Percentiles rank a stretch among this genome's conserved stretches.
phyloP scores from a whole-genome alignment of 2,329 filamentous ascomycete genomes.

The Cercospora sp. region DNA sequence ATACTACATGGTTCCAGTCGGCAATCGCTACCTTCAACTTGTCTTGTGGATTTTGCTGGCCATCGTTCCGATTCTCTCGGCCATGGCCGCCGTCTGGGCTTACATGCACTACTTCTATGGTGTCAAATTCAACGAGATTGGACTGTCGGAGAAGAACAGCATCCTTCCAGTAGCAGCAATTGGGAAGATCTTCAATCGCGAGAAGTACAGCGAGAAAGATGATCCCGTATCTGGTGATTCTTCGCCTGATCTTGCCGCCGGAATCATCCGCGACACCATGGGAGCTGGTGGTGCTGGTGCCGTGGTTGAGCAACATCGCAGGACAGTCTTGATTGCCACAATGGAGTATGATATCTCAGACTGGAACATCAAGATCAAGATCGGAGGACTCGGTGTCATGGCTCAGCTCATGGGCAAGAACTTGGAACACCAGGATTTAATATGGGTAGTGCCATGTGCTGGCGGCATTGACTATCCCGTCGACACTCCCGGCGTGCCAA shows the following conservation, averaged over 20 bases:
- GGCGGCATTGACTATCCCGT: constrained; percentile 65
- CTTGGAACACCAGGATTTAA: constrained; percentile 63
- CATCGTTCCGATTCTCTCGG: constrained; percentile 55
- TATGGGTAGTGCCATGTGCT: constrained; percentile 58
- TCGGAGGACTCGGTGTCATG: constrained; percentile 70
- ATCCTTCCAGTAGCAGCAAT: constrained; percentile 35
- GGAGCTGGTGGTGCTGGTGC: constrained; percentile 33
- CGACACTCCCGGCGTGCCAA: constrained; percentile 60
- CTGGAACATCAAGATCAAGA: constrained; percentile 71
- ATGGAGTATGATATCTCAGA: constrained; percentile 74
- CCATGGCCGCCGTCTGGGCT: constrained; percentile 52
- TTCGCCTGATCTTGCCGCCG: constrained; percentile 24
- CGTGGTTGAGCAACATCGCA: constrained; percentile 35
- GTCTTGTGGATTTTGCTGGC: constrained; percentile 57
- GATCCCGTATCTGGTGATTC: constrained; percentile 18
- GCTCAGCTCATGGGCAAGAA: constrained; percentile 68
- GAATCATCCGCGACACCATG: constrained; percentile 30
- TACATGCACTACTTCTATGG: constrained; percentile 65
- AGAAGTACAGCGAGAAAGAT: constrained; percentile 32
- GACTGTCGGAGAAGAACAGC: constrained; percentile 53
- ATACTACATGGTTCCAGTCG: constrained; percentile 56
- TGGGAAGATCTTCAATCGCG: constrained; percentile 29
- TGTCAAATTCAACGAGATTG: constrained; percentile 63
- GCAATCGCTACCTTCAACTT: constrained; percentile 57
- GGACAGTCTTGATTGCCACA: constrained; percentile 67